Conservation (phyloP, 495 filamentous ascomycete species). For the Penicillium fimorum region DNA sequence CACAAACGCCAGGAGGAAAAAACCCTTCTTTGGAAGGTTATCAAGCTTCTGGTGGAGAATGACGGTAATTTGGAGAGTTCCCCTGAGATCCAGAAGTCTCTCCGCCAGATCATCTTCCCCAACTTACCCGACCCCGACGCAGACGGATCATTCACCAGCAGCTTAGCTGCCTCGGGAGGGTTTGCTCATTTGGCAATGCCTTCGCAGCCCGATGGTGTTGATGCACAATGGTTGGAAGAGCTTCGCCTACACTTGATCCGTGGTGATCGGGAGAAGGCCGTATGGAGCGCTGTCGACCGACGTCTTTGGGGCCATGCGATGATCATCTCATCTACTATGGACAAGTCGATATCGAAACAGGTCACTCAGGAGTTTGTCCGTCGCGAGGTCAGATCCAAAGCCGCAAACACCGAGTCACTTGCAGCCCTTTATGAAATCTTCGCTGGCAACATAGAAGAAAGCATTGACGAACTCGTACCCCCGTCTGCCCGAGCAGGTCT, state of each 20-base stretch:
- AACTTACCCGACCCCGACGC: constrained; percentile 44
- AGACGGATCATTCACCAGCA: constrained; percentile 24
- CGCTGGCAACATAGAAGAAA: constrained; percentile 90
- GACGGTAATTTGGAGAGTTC: constrained; percentile 82
- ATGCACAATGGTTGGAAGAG: constrained; percentile 63
- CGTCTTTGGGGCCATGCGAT: constrained; percentile 95
- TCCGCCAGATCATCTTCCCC: constrained; percentile 72
- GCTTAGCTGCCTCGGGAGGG: constrained; percentile 26
- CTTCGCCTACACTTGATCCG: constrained; percentile 69
- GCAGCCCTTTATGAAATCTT: constrained; percentile 91
- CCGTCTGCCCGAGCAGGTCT: constrained; percentile 88
- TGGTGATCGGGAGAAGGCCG: constrained; percentile 86
- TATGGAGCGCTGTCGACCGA: constrained; percentile 92
- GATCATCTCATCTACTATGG: constrained; percentile 77
- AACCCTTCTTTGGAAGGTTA: constrained; percentile 82
- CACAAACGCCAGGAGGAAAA: constrained; percentile 77
- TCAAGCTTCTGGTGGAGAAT: constrained; percentile 75
- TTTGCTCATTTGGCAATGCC: constrained; percentile 29
- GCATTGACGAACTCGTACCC: constrained; percentile 94
- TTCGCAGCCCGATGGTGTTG: constrained; percentile 57
- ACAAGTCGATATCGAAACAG: constrained; percentile 75
- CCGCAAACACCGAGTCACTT: constrained; percentile 75
- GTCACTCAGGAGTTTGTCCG: constrained; percentile 92
- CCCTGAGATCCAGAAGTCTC: constrained; percentile 64
- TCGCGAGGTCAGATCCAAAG: constrained; percentile 79